Evolutionary conservation across 2,329 filamentous ascomycete genomes (phyloP).

Genomic region (Phialophora verrucosa): DNA sequence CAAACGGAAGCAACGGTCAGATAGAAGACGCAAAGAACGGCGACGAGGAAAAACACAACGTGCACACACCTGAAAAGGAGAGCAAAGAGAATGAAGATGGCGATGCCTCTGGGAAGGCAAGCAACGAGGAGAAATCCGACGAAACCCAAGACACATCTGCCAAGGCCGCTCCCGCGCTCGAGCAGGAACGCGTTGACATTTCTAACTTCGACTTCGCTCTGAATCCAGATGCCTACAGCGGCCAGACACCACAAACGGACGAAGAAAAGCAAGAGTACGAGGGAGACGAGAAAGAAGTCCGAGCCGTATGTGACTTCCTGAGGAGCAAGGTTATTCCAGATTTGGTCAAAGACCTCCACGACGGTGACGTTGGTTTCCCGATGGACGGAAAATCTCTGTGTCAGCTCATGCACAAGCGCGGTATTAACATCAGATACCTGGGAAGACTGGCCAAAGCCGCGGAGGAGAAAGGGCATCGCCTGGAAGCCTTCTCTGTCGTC

Average conservation of each 20-base stretch:
- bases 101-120: slow-evolving; percentile 49
- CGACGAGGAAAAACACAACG: slow-evolving; percentile 39
- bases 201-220: slow-evolving; percentile 85
- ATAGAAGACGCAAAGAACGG: slow-evolving; percentile 45
- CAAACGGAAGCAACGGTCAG: slow-evolving; percentile 49
- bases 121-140: slow-evolving; percentile 50
- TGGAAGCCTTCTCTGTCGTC: slow-evolving; percentile 77
- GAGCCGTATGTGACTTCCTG: slow-evolving; percentile 79
- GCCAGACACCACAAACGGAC: slow-evolving; percentile 85
- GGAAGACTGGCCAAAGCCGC: slow-evolving; percentile 77
- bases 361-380: slow-evolving; percentile 93
- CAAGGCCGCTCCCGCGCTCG: slow-evolving; percentile 42
- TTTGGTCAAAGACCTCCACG: slow-evolving; percentile 82
- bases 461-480: slow-evolving; percentile 69
- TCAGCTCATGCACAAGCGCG: slow-evolving; percentile 89
- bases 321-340: slow-evolving; percentile 79
- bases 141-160: slow-evolving; percentile 46
- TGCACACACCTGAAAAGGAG: slow-evolving; percentile 40
- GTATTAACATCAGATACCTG: slow-evolving; percentile 96
- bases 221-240: slow-evolving; percentile 95
- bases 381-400: slow-evolving; percentile 97
- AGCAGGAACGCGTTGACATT: slow-evolving; percentile 77
- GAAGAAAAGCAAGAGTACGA: slow-evolving; percentile 84
- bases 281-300: slow-evolving; percentile 86
- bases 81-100: slow-evolving; percentile 50